These are phyloP conservation scores for Amanita pallidorosea DNA, from an alignment of 768 basidiomycete species.

Conservation along the genomic window DNA sequence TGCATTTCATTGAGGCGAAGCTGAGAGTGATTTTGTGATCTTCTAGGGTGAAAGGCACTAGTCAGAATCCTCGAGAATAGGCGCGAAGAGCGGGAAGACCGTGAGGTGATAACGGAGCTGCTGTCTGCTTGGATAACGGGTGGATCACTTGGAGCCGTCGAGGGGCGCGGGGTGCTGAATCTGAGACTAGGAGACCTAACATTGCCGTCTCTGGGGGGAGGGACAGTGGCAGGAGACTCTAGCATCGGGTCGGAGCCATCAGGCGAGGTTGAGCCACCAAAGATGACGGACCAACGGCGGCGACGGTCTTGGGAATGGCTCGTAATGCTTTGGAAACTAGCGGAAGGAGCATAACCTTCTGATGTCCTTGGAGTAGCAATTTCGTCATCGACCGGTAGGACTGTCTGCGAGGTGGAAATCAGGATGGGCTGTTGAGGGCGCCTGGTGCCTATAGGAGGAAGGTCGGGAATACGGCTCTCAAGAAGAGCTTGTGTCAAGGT, in stretches of 20 bases:
- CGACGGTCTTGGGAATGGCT: slow-evolving; percentile 33
- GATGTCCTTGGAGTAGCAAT: slow-evolving; percentile 36
- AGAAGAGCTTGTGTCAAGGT: slow-evolving; percentile 63
- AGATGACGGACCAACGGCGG: slow-evolving; percentile 66
- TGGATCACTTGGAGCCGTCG: slow-evolving; percentile 15
- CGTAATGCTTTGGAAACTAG: slow-evolving; percentile 18
- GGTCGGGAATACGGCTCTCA: slow-evolving; percentile 68
- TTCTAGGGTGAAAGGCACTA: slow-evolving; percentile 48
- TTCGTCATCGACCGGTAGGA: slow-evolving; percentile 30
- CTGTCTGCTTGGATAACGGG: slow-evolving; percentile 9
- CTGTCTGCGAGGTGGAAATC: slow-evolving; percentile 33
- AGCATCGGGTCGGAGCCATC: slow-evolving; percentile 10
- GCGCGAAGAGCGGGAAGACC: slow-evolving; percentile 36
- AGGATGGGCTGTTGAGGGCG: slow-evolving; percentile 63
- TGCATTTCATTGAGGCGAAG: slow-evolving; percentile 31
- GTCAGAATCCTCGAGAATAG: slow-evolving; percentile 65
- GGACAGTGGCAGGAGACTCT: slow-evolving; percentile 14
- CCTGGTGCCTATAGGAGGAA: slow-evolving; percentile 60
- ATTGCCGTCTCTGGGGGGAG: slow-evolving; percentile 15
- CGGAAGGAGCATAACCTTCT: slow-evolving; percentile 23
- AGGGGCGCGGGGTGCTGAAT: slow-evolving; percentile 15
- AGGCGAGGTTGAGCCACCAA: slow-evolving; percentile 18
- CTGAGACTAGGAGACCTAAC: slow-evolving; percentile 26
- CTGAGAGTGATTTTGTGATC: slow-evolving; percentile 44
- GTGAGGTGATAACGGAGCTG: not conserved